Conservation (phyloP, 179 eudicot genomes). For the Beta macrorhiza region DNA sequence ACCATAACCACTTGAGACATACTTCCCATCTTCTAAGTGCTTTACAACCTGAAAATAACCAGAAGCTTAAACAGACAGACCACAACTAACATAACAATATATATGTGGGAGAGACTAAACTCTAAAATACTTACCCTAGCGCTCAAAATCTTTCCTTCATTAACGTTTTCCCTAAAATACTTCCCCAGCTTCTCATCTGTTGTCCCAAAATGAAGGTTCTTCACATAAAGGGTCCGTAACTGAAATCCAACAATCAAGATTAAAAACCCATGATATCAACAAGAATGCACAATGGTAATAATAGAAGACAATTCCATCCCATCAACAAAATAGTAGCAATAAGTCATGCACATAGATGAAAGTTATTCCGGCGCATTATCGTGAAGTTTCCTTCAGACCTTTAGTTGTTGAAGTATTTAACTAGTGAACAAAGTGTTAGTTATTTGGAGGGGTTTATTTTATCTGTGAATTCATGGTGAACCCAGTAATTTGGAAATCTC, state of each 20-base stretch:
- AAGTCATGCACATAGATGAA: not conserved
- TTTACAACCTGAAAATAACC: slow-evolving; percentile 51
- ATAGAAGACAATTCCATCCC: slow-evolving; percentile 34
- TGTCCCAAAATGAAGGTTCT: slow-evolving; percentile 3
- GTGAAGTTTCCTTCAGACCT: not conserved
- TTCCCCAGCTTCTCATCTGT: slow-evolving; percentile 7
- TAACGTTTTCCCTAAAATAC: not conserved
- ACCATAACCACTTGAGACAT: slow-evolving; percentile 72
- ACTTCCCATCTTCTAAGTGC: slow-evolving; percentile 63
- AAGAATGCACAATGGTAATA: not conserved
- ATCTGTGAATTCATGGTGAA: no score
- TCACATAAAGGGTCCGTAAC: slow-evolving; percentile 7
- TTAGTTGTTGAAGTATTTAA: not conserved
- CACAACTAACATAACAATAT: not conserved
- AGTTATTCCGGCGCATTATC: not conserved
- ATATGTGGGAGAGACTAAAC: not conserved
- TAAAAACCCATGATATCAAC: not conserved
- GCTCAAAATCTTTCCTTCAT: slow-evolving; percentile 34
- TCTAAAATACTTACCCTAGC: slow-evolving; percentile 46
- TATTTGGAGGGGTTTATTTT: no score
- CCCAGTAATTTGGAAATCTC: no score
- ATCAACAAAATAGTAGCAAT: slow-evolving; percentile 6
- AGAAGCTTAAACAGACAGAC: not conserved
- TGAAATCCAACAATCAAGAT: slow-evolving; percentile 27
- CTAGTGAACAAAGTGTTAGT: no score